Conservation (phyloP, 192 early-diverging fungal species). For the Phlyctochytrium planicorne region DNA sequence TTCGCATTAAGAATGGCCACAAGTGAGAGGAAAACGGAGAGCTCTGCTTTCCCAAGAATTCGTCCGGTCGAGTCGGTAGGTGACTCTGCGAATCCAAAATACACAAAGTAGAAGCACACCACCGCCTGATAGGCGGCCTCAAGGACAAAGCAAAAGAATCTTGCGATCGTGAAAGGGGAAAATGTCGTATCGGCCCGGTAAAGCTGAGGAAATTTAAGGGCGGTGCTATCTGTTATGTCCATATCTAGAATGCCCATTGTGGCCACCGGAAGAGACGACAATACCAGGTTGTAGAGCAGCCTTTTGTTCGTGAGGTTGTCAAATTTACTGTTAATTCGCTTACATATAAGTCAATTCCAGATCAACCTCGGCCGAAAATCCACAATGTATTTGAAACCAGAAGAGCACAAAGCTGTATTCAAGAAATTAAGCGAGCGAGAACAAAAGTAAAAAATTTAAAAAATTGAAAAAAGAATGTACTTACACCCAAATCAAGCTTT, state of each 20-base stretch:
- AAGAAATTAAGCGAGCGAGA: too few relatives aligned
- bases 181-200: constrained; percentile 74
- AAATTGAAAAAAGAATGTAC: constrained; percentile 8
- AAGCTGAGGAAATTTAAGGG: constrained; percentile 72
- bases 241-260: constrained; percentile 76
- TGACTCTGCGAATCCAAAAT: constrained; percentile 44
- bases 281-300: constrained; percentile 82
- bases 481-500: constrained; percentile 83
- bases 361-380: constrained; percentile 74
- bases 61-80: constrained; percentile 30
- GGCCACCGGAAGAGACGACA: constrained; percentile 78
- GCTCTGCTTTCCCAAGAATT: constrained; percentile 24
- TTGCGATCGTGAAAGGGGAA: constrained; percentile 67
- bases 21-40: constrained; percentile 75
- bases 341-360: constrained; percentile 86
- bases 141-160: constrained; percentile 80
- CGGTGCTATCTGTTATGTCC: constrained; percentile 68
- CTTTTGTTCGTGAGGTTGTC: neutral
- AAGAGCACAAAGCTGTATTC: constrained; percentile 72
- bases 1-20: constrained; percentile 74
- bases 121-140: constrained; percentile 90
- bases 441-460: too few relatives aligned
- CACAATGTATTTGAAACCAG: constrained; percentile 88
- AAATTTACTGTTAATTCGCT: too few relatives aligned
- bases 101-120: constrained; percentile 68